Percentiles rank a stretch among this genome's conserved stretches.
These are phyloP conservation scores for Alternaria consortialis DNA, from an alignment of 2,329 filamentous ascomycete genomes.

Conservation along the genomic window DNA sequence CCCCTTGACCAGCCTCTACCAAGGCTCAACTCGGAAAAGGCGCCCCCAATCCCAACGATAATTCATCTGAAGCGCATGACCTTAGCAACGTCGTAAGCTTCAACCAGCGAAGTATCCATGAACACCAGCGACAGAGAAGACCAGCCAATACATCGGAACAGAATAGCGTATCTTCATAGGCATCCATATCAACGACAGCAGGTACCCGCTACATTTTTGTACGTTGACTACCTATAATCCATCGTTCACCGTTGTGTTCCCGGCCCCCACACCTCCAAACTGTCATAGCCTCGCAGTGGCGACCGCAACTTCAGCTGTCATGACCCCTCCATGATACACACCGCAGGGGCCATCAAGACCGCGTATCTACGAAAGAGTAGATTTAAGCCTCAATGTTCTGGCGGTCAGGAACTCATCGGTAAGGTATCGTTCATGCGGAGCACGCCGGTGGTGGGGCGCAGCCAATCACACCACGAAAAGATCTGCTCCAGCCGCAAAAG, in stretches of 20 bases:
- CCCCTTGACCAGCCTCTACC: background rate
- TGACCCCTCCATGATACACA: slow-evolving; percentile 17
- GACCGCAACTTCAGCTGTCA: slow-evolving; percentile 24
- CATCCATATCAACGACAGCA: slow-evolving; percentile 12
- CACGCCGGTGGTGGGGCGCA: slow-evolving; percentile 9
- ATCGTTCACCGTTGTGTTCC: slow-evolving; percentile 12
- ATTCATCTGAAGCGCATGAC: slow-evolving; percentile 14
- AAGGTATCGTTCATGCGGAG: slow-evolving; percentile 20
- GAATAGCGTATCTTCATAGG: slow-evolving; percentile 7
- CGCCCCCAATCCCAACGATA: background rate
- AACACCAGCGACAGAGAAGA: background rate
- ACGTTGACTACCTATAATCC: background rate
- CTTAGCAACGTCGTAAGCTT: slow-evolving; percentile 12
- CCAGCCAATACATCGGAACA: background rate
- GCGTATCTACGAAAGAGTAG: background rate
- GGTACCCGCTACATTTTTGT: slow-evolving; percentile 13
- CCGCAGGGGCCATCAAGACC: slow-evolving; percentile 17
- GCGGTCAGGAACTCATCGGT: slow-evolving; percentile 17
- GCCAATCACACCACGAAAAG: slow-evolving; percentile 19
- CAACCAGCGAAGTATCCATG: slow-evolving; percentile 2
- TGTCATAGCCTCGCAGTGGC: slow-evolving; percentile 30
- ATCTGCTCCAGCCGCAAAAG: slow-evolving; percentile 19
- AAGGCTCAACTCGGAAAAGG: background rate
- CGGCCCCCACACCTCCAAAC: slow-evolving; percentile 20
- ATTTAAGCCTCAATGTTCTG: slow-evolving; percentile 21